Evolutionary conservation across 2,329 filamentous ascomycete genomes (phyloP), one percentile per base, ranked within the genome.

Genomic region (Pseudogymnoascus sp.): DNA sequence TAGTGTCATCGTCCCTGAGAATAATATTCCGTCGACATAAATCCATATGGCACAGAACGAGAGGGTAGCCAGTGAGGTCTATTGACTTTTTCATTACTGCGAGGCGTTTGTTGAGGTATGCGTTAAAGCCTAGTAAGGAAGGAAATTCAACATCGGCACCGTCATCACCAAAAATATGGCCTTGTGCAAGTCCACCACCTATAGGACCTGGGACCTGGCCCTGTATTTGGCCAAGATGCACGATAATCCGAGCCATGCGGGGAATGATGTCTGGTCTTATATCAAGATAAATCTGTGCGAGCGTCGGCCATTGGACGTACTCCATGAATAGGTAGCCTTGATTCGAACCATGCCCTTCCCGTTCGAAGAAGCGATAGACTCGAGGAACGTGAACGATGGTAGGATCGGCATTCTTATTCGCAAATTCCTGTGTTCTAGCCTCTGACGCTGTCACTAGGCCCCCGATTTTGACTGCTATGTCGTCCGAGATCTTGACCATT

Each of bases 1-100:
- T 65, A 13, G 37, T 67, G 36, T 65, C 48, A 28, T 72, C 68
- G 43, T 69, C 66, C 61, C 64, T 64, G 21, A 72, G 63, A 14
- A 72, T 71, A 19, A 72, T 68, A 54, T 72, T 73, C 19, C 67
- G 66, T 25, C 68, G 70, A 64, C 66, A 67, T 8, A 72, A 64
- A 60, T 73, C 71, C 60, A 70, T 63, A 60, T 73, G 70, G 51
- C 68, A 71, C 8, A 73, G 64, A 43, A 70, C 68, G 36, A 73
- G 70, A 28, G 70, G 68, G 60, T 70, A 67, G 3, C 66, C 67
- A 43, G 16, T 65, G 16, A 71, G 43, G 60, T 71, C 65, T 57
- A 72, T 66, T 16, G 66, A 23, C 19, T 23, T 48, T 3, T 48
- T 14, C 11, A 2, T 2, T 25, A 48, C 8, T 8, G 11, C 13